Evolutionary conservation across 345 rosid species (phyloP), one percentile per base, ranked within the genome.

Genomic region (Bretschneidera sinensis): DNA sequence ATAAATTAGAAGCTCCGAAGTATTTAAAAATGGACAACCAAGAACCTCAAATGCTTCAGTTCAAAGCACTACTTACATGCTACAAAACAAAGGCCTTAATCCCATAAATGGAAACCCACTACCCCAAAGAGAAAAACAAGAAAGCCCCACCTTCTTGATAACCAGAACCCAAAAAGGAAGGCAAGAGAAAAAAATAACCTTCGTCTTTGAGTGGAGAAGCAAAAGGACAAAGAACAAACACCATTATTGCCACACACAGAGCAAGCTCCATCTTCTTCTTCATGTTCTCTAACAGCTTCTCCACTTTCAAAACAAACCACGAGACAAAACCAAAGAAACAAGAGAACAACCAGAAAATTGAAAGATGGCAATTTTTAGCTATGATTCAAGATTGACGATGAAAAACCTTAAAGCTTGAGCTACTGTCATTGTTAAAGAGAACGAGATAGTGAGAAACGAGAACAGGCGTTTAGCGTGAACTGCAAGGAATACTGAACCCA

Each of bases 381-480:
- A 4, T 0, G 15, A 5, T 25, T 5, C 17, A 54, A 66, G 18
- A 66, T 45, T n/a, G n/a, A 39, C 66, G 65, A 31, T 43, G 33
- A 19, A 53, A 55, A 25, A 39, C 28, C n/a, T n/a, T n/a, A n/a
- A 62, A 48, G 23, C 34, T 34, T 28, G 62, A 67, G 70, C 43
- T 21, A 11, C 49, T 64, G 61, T 67, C 48, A 68, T 60, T 45
- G 48, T 15, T 15, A 2, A 59, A 8, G 43, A 17, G 48, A 21
- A 7, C 64, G 66, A 61, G 49, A 51, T 74, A 3, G 52, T 21
- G 48, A 52, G 50, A 67, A 57, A 54, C 59, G 51, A 58, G 59
- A n/a, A 70, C 97, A 87, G 89, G 82, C 68, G 85, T 68, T 74
- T 86, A 78, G 92, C 96, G 95, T 90, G 95, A 86, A 74, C 74